Evolutionary conservation across 345 rosid genomes (phyloP).

Genomic region (Iberis pinnata): DNA sequence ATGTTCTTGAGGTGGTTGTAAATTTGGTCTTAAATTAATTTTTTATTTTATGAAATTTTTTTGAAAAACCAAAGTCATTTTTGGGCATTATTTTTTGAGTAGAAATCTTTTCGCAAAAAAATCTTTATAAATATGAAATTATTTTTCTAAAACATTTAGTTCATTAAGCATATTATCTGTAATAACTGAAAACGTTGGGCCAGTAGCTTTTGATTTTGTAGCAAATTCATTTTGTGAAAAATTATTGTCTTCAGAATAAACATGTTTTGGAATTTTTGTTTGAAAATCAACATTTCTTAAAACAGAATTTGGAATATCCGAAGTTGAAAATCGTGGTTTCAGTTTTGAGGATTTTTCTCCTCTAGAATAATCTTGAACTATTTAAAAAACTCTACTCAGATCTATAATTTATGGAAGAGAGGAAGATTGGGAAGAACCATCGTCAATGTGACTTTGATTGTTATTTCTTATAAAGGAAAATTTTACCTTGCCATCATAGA

Average conservation of each 20-base stretch:
- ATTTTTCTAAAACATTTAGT: neutral
- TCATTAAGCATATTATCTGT: too few relatives aligned
- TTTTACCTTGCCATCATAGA: neutral
- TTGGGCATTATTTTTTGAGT: neutral
- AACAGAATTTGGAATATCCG: too few relatives aligned
- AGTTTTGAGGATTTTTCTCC: too few relatives aligned
- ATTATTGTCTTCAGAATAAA: neutral
- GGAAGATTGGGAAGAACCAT: neutral
- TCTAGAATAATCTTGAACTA: neutral
- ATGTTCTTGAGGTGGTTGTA: neutral
- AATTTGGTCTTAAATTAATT: neutral
- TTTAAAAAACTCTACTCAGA: neutral
- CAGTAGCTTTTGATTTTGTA: too few relatives aligned
- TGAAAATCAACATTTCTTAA: neutral
- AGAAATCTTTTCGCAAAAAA: neutral
- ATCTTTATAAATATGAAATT: neutral
- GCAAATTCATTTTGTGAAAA: neutral
- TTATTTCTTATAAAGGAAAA: neutral
- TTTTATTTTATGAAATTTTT: too few relatives aligned
- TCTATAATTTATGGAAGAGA: neutral
- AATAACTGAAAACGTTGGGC: too few relatives aligned
- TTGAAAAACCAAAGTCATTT: neutral
- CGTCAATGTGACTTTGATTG: neutral
- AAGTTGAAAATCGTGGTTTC: too few relatives aligned
- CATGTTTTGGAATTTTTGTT: neutral